phyloP scores from a whole-genome alignment of 1,284 basidiomycete species.

The Cryptococcus floricola region DNA sequence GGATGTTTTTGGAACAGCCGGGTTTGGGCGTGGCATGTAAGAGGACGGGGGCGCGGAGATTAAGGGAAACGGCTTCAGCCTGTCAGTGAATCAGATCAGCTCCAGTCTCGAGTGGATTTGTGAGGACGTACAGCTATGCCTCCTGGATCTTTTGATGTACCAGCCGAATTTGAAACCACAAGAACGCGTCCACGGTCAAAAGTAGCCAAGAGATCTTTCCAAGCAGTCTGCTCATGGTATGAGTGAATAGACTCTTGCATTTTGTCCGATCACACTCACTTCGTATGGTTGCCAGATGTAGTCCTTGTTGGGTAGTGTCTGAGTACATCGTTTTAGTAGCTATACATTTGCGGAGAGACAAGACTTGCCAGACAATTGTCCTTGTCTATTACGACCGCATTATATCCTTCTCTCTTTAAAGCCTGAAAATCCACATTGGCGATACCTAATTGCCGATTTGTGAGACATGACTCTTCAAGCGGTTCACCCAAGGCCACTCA shows the following conservation, averaged over 20 bases:
- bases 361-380: conserved; percentile 84
- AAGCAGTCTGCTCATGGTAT: conserved; percentile 58
- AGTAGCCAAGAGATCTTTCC: conserved; percentile 65
- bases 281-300: conserved; percentile 66
- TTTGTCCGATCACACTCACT: conserved; percentile 47
- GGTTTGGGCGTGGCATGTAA: conserved; percentile 74
- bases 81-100: conserved; percentile 37
- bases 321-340: conserved; percentile 1
- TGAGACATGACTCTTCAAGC: background rate
- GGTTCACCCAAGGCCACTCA: conserved; percentile 43
- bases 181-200: conserved; percentile 79
- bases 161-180: conserved; percentile 91
- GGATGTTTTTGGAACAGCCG: conserved; percentile 65
- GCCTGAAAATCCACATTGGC: conserved; percentile 80
- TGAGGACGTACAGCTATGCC: conserved; percentile 63
- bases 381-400: conserved; percentile 90
- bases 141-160: conserved; percentile 71
- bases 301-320: conserved; percentile 76
- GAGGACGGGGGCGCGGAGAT: conserved; percentile 77
- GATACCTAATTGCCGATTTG: conserved; percentile 61
- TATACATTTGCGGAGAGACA: background rate
- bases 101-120: background rate
- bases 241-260: conserved; percentile 16
- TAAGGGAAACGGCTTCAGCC: conserved; percentile 78
- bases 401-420: conserved; percentile 71